Evolutionary conservation across 2,329 filamentous ascomycete genomes (phyloP), one percentile per base, ranked within the genome.

Genomic region (Saccharata proteae): DNA sequence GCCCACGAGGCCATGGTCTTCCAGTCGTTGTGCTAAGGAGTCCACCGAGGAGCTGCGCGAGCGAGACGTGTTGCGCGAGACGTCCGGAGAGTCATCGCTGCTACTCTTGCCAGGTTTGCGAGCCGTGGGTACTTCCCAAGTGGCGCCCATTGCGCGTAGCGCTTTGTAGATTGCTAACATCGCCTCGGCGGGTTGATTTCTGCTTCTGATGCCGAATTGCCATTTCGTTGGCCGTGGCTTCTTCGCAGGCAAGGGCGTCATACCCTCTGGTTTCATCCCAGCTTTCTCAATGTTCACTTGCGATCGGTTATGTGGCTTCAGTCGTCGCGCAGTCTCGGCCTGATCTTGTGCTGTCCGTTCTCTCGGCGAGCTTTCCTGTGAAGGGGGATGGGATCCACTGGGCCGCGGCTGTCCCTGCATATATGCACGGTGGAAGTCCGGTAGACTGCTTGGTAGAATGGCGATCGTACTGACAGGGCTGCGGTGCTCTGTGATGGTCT

Each of bases 181-280:
- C 0, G 90, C 90, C 54, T 98, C 90, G 46, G 86, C 84, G 0
- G 90, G 90, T 34, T 84, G 80, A 48, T 96, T 98, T 29, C 90
- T 76, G 26, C 84, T 93, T 21, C 90, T 74, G 39, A 98, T 98
- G 35, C 90, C 90, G 51, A 98, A 98, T 53, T 98, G 90, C 90
- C 90, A 98, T 42, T 88, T 83, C 11, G 86, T 82, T 1, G 80
- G 80, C 48, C 82, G 85, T 4, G 67, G 59, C 54, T 82, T 85
- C 61, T 81, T 84, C 12, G 51, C 43, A 3, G 75, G 72, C 17
- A 69, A 43, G n/a, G 59, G 57, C 3, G 69, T 69, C 58, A 70
- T 63, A 6, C 54, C 62, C 43, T 68, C 69, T 4, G 64, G 72
- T 26, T 65, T 67, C 43, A 44, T 51, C 26, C 35, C 36, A 27